phyloP scores from a whole-genome alignment of 2,329 filamentous ascomycete species.

The Cladophialophora exuberans region DNA sequence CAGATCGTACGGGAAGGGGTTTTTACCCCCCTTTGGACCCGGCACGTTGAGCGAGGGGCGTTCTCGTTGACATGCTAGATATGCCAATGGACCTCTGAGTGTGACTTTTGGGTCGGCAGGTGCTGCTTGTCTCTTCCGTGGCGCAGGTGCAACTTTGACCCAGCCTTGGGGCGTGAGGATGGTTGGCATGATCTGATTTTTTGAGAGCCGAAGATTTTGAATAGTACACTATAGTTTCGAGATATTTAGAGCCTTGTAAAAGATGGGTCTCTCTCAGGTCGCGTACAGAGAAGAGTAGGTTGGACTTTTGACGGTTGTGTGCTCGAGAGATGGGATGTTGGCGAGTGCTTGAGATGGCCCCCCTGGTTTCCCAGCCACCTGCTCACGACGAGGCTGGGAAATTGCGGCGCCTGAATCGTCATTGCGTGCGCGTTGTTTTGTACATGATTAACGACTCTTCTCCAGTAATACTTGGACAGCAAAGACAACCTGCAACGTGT shows the following conservation, averaged over 20 bases:
- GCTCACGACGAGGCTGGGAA: conserved; percentile 14
- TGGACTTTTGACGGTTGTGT: too few species aligned
- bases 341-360: too few species aligned
- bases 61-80: conserved; percentile 25
- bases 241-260: background rate
- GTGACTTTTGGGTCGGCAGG: conserved; percentile 13
- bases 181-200: conserved; percentile 20
- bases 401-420: conserved; percentile 1
- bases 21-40: background rate
- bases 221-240: background rate
- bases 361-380: conserved; percentile 9
- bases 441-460: background rate
- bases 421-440: background rate
- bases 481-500: background rate
- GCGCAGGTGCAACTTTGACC: conserved; percentile 26
- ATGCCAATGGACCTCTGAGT: conserved; percentile 23
- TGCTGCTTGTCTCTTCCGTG: conserved; percentile 12
- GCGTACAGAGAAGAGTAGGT: too few species aligned
- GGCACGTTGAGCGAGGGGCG: conserved; percentile 10
- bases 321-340: too few species aligned
- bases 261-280: too few species aligned
- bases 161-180: conserved; percentile 29
- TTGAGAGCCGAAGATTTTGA: background rate
- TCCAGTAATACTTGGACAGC: background rate
- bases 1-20: conserved; percentile 24